Base-by-base conservation (phyloP, 1,284 basidiomycete genomes). In the Leccinum pachyderme region DNA sequence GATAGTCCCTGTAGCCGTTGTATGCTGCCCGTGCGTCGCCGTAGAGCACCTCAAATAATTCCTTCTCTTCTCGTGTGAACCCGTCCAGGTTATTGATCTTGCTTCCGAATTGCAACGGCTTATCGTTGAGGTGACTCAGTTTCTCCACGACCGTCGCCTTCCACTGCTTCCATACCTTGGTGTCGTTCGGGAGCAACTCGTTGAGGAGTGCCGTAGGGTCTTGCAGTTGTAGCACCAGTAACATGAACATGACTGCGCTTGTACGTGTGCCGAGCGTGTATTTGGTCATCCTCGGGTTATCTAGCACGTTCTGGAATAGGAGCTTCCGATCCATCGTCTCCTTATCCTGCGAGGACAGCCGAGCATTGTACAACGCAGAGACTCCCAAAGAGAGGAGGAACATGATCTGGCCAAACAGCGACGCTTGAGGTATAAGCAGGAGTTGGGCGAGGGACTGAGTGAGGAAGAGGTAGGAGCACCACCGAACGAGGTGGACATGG, bases 401-500 rank as follows among this genome's bases (percentile, higher is more conserved):
- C 27, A 46, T 46, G 44, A 46, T 28, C 44, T 46, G 44, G n/a
- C 44, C 44, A 9, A 45, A 28, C 44, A 45, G 9, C 27, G 44
- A 46, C 8, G 61, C 63, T 31, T 47, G 45, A 28, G 45, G 8
- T n/a, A 47, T 47, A 11, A 47, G 4, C 62, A 66, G 24, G 61
- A 52, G 7, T 52, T 65, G 27, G 61, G 55, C 15, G 59, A 63
- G 3, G 49, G 54, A 55, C 37, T 65, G 62, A 0, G 62, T 59
- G 31, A 65, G 54, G 25, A 65, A 57, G 35, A 65, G 49, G 18
- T 49, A 1, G 9, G 66, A 69, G 22, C 65, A 70, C 37, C 59
- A 51, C 1, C 63, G 49, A 12, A 72, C 48, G n/a, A 60, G 60
- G 8, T 35, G 51, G 51, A 53, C 59, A 1, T 65, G 59, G 11